These are phyloP conservation scores for Tuber indicum DNA, from an alignment of 495 filamentous ascomycete genomes.

Conservation along the genomic window DNA sequence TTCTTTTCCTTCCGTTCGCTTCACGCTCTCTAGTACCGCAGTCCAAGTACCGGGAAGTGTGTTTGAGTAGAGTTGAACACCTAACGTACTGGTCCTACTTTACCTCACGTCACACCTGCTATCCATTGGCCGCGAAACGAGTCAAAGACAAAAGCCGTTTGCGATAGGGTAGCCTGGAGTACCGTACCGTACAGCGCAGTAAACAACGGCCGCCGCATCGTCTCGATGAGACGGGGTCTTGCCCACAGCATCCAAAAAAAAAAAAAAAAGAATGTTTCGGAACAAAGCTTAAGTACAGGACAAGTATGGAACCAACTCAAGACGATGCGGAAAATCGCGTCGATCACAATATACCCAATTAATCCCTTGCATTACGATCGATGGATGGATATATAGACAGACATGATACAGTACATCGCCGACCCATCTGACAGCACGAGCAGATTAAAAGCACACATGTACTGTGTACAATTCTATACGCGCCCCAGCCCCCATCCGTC, in stretches of 20 bases:
- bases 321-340: neutral
- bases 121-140: neutral
- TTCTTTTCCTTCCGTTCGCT: neutral
- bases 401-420: neutral
- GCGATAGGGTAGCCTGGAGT: neutral
- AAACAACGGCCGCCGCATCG: neutral
- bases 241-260: too few species aligned
- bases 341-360: neutral
- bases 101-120: neutral
- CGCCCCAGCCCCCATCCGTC: neutral
- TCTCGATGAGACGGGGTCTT: neutral
- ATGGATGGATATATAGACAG: neutral
- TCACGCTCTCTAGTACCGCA: neutral
- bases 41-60: neutral
- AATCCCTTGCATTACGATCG: neutral
- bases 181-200: neutral
- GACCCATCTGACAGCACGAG: neutral
- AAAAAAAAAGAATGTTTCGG: neutral
- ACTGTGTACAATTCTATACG: too few species aligned
- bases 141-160: neutral
- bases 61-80: neutral
- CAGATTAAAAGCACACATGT: neutral
- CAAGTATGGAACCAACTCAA: neutral
- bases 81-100: neutral
- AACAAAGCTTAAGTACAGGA: neutral